A percentile compares a stretch with the other conserved stretches of the same genome.
phyloP scores from a whole-genome alignment of 768 basidiomycete genomes.

The Trametes cinnabarina region DNA sequence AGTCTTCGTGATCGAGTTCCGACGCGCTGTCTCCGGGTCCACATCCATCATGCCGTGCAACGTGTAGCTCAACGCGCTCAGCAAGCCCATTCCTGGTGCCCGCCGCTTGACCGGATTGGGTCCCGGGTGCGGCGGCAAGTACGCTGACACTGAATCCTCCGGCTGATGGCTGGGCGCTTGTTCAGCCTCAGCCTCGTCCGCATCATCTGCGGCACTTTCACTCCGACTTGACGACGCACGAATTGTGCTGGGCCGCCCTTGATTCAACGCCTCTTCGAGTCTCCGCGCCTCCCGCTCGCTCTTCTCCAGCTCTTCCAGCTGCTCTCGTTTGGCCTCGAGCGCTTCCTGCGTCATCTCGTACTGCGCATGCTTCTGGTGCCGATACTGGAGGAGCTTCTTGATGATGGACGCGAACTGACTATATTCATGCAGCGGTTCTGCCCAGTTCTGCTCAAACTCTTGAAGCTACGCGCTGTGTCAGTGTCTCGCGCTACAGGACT shows the following conservation, averaged over 20 bases:
- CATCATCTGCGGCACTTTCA: conserved; percentile 29
- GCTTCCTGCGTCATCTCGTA: conserved; percentile 95
- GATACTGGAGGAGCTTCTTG: conserved; percentile 89
- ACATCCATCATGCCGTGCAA: conserved; percentile 98
- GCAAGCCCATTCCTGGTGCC: conserved; percentile 77
- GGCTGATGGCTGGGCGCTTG: conserved; percentile 29
- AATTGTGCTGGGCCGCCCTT: conserved; percentile 22
- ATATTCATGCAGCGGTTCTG: conserved; percentile 95
- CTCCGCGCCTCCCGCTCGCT: conserved; percentile 89
- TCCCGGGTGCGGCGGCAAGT: conserved; percentile 77
- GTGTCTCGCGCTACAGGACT: not conserved
- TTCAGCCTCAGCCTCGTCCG: conserved; percentile 25
- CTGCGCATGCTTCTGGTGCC: conserved; percentile 97
- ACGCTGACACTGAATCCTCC: conserved; percentile 44
- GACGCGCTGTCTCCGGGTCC: conserved; percentile 92
- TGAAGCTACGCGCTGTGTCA: conserved; percentile 57
- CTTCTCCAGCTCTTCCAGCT: conserved; percentile 86
- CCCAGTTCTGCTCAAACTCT: conserved; percentile 92
- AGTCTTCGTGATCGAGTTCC: conserved; percentile 92
- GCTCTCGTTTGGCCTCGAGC: conserved; percentile 79
- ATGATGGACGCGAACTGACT: conserved; percentile 93
- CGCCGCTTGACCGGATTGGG: conserved; percentile 63
- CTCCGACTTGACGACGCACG: conserved; percentile 22
- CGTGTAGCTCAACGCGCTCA: conserved; percentile 92
- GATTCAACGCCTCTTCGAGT: conserved; percentile 76